phyloP scores from a whole-genome alignment of 495 filamentous ascomycete genomes.

The Terfezia boudieri region DNA sequence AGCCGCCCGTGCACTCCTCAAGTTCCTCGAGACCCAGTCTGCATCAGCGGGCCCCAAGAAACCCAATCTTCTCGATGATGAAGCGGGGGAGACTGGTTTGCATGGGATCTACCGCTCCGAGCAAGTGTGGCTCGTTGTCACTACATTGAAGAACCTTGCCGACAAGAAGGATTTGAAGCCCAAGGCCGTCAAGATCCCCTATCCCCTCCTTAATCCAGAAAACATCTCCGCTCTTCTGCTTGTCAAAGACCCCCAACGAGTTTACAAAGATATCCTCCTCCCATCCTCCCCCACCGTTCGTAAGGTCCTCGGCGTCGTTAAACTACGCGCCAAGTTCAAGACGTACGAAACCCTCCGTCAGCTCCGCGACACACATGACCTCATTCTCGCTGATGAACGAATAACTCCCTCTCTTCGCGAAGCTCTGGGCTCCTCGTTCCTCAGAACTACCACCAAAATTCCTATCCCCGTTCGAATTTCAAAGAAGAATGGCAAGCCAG shows the following conservation, averaged over 20 bases:
- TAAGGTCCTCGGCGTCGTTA: conserved; percentile 57
- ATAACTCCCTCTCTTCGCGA: conserved; percentile 55
- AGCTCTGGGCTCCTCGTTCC: conserved; percentile 70
- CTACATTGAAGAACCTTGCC: conserved; percentile 72
- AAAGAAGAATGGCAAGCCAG: conserved; percentile 19
- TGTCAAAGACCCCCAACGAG: conserved; percentile 64
- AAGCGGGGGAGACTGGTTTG: conserved; percentile 29
- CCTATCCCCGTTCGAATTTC: conserved; percentile 60
- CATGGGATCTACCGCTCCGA: conserved; percentile 26
- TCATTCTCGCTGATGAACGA: conserved; percentile 73
- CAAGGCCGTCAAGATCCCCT: conserved; percentile 31
- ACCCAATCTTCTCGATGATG: conserved; percentile 43
- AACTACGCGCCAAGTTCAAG: conserved; percentile 68
- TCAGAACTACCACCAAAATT: conserved; percentile 51
- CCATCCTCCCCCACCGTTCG: conserved; percentile 55
- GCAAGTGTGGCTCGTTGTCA: conserved; percentile 51
- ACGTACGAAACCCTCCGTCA: conserved; percentile 68
- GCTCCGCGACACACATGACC: conserved; percentile 58
- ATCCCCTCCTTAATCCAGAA: conserved; percentile 41
- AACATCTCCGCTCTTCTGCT: conserved; percentile 60
- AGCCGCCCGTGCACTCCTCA: background rate
- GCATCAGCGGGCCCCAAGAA: conserved; percentile 25
- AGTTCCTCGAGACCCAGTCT: background rate
- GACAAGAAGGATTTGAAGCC: conserved; percentile 64
- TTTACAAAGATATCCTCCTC: conserved; percentile 73